Evolutionary conservation across 805 yeast genomes (phyloP), one percentile per base, ranked within the genome.

Genomic region (Komagataella kurtzmanii): DNA sequence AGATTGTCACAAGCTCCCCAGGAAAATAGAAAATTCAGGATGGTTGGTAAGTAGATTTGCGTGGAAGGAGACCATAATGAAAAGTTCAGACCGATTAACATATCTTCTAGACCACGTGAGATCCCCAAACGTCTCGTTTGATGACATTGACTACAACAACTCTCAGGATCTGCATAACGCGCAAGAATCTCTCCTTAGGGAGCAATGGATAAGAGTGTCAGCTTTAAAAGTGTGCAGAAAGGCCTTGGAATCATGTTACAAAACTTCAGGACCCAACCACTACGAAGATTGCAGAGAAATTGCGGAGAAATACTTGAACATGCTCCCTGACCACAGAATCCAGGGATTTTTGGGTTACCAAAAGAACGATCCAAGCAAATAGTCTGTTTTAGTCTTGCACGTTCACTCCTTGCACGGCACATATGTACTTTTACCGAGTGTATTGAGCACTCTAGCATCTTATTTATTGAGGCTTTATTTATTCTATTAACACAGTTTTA

Each of bases 261-360:
- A 70, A 61, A 68, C 74, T 47, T 75, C 74, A 55, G 83, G 83
- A 47, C 80, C 80, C 19, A 85, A 85, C 70, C 83, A 80, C 54
- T 76, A 76, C 60, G 89, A 85, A 70, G 87, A 85, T 66, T 87
- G 95, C 70, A 79, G 83, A 66, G 86, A 85, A 48, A 71, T 87
- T 59, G 85, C 89, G 30, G 83, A 84, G 69, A 79, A 73, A 70
- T 86, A 87, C 65, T 69, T 87, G 72, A 85, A 83, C 59, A 74
- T 87, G 85, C 72, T 86, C 53, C 90, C 88, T 52, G 68, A 75
- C 50, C 77, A 83, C 58, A 77, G 80, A 58, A 75, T 83, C 54
- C 76, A 79, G 58, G 95, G 95, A 47, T 85, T 75, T 69, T 70
- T 81, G 62, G 91, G 88, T n/a, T 85, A 86, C 71, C 95, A 87